Percentiles rank a stretch among this genome's conserved stretches.
phyloP scores from a whole-genome alignment of 805 yeast species.

The Starmerella vitae region DNA sequence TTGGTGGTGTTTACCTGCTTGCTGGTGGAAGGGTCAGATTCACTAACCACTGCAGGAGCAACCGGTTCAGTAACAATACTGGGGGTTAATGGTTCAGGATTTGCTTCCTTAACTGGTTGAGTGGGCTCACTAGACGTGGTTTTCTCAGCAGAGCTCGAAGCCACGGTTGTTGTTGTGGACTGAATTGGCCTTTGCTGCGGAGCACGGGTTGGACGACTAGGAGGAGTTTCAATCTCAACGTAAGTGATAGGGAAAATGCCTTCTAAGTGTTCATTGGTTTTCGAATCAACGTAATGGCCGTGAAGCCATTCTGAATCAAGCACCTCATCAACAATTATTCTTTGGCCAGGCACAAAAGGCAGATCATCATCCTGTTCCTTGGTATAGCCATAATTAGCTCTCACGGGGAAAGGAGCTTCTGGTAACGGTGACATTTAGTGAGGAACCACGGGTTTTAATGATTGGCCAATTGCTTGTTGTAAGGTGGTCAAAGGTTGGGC shows the following conservation, averaged over 20 bases:
- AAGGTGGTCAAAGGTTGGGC: neutral
- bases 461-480: neutral
- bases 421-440: constrained; percentile 7
- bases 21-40: neutral
- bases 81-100: constrained; percentile 2
- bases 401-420: constrained; percentile 46
- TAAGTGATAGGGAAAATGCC: constrained; percentile 87
- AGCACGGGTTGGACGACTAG: constrained; percentile 12
- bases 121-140: constrained; percentile 15
- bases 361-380: constrained; percentile 77
- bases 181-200: constrained; percentile 1
- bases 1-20: neutral
- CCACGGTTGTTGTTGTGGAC: constrained; percentile 1
- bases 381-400: constrained; percentile 52
- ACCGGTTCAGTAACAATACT: constrained; percentile 3
- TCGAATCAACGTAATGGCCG: constrained; percentile 43
- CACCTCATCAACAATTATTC: constrained; percentile 58
- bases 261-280: constrained; percentile 31
- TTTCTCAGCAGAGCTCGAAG: constrained; percentile 18
- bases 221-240: constrained; percentile 36
- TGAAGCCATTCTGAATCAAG: constrained; percentile 90
- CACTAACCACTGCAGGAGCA: neutral
- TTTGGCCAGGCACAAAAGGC: constrained; percentile 51
- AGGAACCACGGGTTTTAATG: neutral
- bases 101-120: constrained; percentile 1